phyloP scores from a whole-genome alignment of 306 rosid genomes.

The Cotoneaster glaucophyllus region DNA sequence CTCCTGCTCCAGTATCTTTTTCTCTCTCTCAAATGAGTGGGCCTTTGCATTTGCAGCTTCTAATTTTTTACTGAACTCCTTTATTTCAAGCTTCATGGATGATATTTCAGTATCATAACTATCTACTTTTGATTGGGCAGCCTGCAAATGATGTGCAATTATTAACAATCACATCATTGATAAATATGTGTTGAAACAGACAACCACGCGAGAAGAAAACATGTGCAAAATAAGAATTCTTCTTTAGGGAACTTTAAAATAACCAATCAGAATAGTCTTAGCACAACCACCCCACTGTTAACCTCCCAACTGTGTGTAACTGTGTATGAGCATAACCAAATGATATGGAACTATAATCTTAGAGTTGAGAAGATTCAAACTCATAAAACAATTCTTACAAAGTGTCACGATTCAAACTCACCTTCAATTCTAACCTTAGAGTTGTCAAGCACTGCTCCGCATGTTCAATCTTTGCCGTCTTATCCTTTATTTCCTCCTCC shows the following conservation, averaged over 20 bases:
- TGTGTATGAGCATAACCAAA: neutral
- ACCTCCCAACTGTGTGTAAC: neutral
- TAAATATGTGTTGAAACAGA: neutral
- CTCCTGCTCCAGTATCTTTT: slow-evolving; percentile 61
- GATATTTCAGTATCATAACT: slow-evolving; percentile 68
- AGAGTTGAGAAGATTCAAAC: neutral
- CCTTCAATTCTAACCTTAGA: slow-evolving; percentile 71
- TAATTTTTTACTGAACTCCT: slow-evolving; percentile 54
- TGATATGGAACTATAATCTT: neutral
- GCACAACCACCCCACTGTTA: neutral
- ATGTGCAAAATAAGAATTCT: neutral
- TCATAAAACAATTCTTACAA: neutral
- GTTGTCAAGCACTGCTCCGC: slow-evolving; percentile 83
- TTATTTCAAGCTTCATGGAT: slow-evolving; percentile 53
- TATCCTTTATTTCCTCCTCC: slow-evolving; percentile 80
- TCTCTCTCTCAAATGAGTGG: slow-evolving; percentile 74
- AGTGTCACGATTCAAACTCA: slow-evolving; percentile 25
- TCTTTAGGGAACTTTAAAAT: neutral
- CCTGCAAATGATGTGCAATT: slow-evolving; percentile 39
- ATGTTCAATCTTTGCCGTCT: slow-evolving; percentile 53
- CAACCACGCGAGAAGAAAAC: neutral
- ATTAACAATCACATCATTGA: neutral
- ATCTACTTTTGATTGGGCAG: slow-evolving; percentile 71
- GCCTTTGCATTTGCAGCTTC: slow-evolving; percentile 53
- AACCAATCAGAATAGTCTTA: neutral